Base-by-base conservation (phyloP, 352 stramenopile species). In the Globisporangium polare region DNA sequence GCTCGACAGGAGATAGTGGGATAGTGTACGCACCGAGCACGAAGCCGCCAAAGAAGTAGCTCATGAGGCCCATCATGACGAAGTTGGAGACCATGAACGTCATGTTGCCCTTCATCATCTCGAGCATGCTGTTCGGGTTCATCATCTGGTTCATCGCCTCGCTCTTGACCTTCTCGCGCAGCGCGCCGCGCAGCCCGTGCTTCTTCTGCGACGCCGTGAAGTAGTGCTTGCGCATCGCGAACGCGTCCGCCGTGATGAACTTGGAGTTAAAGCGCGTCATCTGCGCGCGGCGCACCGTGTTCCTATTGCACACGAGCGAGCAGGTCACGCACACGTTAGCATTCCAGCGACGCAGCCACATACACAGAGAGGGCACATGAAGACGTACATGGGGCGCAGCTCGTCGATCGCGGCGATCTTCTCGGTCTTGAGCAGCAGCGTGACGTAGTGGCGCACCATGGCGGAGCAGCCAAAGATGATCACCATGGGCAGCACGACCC, bases 31-130 rank as follows among this genome's bases (percentile, higher is more conserved):
- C 60, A 95, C 86, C 83, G 13, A 99, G 77, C 66, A 99, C 96
- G 64, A 99, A 99, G 54, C 97, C 97, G 58, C 85, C 84, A 65
- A 99, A 99, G 71, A 99, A 99, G 77, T 99, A 98, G 70, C 89
- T 96, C 75, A 99, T 98, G 60, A 98, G 95, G 29, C 97, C 94
- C 96, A 99, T 99, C 97, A 99, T 99, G 68, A 99, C 94, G 78
- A 99, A 99, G 77, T 99, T 99, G 68, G 98, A 98, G 20, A 98
- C 89, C 92, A 99, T 98, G 63, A 98, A 98, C 15, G 92, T 97
- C 89, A 99, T 98, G 72, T 99, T 98, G 62, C 96, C 95, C 80
- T 99, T 99, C 92, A 99, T 98, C 83, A 97, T 97, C 70, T 98
- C 95, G 63, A 99, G 94, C 95, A 99, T 99, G 53, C 82, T 90